Evolutionary conservation across 208 protist genomes (phyloP).

Genomic region (Polymyxa betae): DNA sequence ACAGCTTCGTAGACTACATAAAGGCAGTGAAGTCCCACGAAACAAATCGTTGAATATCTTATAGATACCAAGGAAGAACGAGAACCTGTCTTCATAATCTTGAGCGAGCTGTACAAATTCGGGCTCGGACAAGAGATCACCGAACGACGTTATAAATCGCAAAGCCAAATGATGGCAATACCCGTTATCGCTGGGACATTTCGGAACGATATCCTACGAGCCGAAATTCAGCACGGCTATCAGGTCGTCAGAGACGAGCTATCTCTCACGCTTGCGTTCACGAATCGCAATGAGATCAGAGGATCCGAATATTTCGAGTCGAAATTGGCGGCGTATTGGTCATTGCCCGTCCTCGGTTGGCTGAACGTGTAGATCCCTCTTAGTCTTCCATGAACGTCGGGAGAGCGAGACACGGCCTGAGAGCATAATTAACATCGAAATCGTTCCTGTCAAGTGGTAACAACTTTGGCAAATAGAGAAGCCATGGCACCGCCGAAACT

Average conservation of each 20-base stretch:
- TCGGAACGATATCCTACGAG: background rate
- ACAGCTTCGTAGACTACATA: background rate
- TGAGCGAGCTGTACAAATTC: background rate
- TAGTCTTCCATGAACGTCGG: background rate
- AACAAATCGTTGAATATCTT: background rate
- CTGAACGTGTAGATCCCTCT: conserved; percentile 42
- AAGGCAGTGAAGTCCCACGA: background rate
- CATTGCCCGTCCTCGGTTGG: conserved; percentile 2
- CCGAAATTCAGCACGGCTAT: background rate
- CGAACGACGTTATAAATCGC: conserved; percentile 16
- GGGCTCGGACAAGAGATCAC: background rate
- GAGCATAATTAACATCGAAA: background rate
- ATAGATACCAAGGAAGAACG: background rate
- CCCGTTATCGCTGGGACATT: background rate
- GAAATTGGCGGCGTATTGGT: background rate
- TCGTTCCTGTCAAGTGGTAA: background rate
- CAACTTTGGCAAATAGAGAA: background rate
- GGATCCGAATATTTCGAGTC: background rate
- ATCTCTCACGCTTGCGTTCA: conserved; percentile 6
- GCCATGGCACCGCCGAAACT: background rate
- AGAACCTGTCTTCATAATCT: conserved; percentile 13
- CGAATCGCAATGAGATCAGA: background rate
- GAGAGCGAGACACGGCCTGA: background rate
- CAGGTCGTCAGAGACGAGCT: background rate
- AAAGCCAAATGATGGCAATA: background rate